A percentile compares a stretch with the other conserved stretches of the same genome.
phyloP scores from a whole-genome alignment of 2,329 filamentous ascomycete species.

The Phialophora tarda region DNA sequence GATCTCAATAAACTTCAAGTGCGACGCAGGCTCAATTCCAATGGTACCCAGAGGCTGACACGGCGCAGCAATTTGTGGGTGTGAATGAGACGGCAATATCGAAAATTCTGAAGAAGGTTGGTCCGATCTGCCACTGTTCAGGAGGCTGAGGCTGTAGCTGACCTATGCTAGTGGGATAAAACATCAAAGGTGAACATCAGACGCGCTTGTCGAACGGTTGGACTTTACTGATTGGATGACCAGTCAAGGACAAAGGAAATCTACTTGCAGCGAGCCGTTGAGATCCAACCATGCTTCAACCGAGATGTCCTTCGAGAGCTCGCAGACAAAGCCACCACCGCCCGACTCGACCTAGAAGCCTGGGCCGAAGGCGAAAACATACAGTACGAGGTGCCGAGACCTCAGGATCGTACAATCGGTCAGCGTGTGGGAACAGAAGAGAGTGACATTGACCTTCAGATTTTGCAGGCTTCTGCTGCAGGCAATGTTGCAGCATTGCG shows the following conservation, averaged over 20 bases:
- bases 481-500: constrained; percentile 78
- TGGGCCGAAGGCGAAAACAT: constrained; percentile 98
- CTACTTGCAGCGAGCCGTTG: constrained; percentile 92
- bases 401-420: constrained; percentile 47
- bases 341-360: constrained; percentile 88
- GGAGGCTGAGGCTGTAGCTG: constrained; percentile 36
- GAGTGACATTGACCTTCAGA: constrained; percentile 83
- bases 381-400: constrained; percentile 68
- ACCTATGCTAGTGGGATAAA: constrained; percentile 80
- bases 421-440: constrained; percentile 73
- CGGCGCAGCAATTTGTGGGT: constrained; percentile 84
- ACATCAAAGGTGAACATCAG: constrained; percentile 76
- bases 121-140: constrained; percentile 39
- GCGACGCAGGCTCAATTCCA: constrained; percentile 37
- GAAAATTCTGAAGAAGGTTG: constrained; percentile 94
- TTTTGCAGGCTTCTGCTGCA: constrained; percentile 83
- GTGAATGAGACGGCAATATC: constrained; percentile 98
- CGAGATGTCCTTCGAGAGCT: constrained; percentile 94
- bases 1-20: constrained; percentile 91
- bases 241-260: constrained; percentile 95
- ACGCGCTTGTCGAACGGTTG: constrained; percentile 25
- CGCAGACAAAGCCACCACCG: constrained; percentile 96
- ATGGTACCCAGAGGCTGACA: constrained; percentile 15
- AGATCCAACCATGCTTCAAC: constrained; percentile 98
- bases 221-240: constrained; percentile 42